Conservation (phyloP, 306 rosid species). For the Glycine tomentella region DNA sequence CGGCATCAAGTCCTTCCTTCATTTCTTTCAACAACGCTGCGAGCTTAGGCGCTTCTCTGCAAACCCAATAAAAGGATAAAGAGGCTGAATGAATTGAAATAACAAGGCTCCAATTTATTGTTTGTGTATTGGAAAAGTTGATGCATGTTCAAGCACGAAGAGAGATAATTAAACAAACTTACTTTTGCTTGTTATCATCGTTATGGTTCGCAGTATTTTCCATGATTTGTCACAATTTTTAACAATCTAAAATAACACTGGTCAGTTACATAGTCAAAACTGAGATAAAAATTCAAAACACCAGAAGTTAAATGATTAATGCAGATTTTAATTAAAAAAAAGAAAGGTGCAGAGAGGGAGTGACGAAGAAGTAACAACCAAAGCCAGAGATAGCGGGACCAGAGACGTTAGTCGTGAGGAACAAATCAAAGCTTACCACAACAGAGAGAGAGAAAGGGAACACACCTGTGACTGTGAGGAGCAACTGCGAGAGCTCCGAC, state of each 20-base stretch:
- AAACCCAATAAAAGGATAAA: background rate
- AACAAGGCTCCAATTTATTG: background rate
- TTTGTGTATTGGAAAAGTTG: no score
- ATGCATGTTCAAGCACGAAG: background rate
- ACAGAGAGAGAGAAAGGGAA: no score
- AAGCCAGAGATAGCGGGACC: no score
- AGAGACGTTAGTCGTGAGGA: no score
- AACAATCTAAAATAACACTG: background rate
- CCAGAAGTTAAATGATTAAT: no score
- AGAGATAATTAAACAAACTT: conserved; percentile 18
- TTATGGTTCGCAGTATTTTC: conserved; percentile 26
- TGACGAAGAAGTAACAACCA: no score
- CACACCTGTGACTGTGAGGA: no score
- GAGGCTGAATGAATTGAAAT: background rate
- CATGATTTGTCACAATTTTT: conserved; percentile 30
- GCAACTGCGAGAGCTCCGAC: no score
- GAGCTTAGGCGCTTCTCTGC: conserved; percentile 71
- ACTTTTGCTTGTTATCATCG: conserved; percentile 34
- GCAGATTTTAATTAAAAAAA: no score
- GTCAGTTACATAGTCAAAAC: background rate
- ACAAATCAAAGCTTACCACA: no score
- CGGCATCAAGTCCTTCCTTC: conserved; percentile 78
- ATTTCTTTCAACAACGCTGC: conserved; percentile 74
- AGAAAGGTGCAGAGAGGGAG: no score
- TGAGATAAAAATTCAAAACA: no score